Evolutionary conservation across 148 eudicot genomes (phyloP).

Genomic region (Rhododendron vialii): DNA sequence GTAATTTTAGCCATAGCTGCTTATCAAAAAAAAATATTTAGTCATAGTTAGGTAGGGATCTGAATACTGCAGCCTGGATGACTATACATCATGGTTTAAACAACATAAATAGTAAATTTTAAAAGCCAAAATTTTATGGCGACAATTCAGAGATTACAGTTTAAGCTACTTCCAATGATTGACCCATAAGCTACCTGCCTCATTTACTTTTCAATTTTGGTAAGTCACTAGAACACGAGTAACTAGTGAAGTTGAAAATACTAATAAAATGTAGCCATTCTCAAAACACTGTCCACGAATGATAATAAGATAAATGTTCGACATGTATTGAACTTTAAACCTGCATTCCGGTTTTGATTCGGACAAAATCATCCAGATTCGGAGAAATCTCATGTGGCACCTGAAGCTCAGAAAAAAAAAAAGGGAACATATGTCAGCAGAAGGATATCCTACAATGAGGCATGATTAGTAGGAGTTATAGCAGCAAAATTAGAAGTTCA

Average conservation of each 20-base stretch:
- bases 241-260: background rate
- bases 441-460: background rate
- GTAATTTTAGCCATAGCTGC: background rate
- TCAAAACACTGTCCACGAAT: background rate
- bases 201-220: background rate
- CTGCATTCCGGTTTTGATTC: conserved; percentile 86
- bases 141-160: background rate
- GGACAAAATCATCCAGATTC: conserved; percentile 75
- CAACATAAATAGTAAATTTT: background rate
- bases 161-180: background rate
- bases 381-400: conserved; percentile 70
- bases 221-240: background rate
- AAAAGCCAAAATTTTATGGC: background rate
- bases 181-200: background rate
- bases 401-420: conserved; percentile 34
- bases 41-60: background rate
- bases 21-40: no score
- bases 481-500: background rate
- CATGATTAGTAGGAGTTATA: background rate
- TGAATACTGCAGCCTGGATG: background rate
- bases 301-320: background rate
- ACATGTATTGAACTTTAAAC: conserved; percentile 21
- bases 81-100: background rate
- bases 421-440: background rate
- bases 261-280: background rate